Conservation (phyloP, 495 filamentous ascomycete species). For the Penicillium turbatum region DNA sequence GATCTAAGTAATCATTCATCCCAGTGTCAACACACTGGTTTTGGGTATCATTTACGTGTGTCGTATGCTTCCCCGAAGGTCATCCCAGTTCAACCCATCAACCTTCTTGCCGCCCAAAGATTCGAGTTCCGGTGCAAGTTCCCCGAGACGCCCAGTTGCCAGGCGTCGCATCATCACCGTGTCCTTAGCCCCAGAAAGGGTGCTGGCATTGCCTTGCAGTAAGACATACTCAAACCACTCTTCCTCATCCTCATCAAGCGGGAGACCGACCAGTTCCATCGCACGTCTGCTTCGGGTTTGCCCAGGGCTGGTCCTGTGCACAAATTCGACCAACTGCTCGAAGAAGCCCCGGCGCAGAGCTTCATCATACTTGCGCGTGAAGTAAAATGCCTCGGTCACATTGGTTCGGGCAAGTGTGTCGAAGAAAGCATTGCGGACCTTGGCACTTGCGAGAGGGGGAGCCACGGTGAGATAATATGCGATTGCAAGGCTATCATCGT, state of each 20-base stretch:
- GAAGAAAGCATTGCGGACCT: slow-evolving; percentile 60
- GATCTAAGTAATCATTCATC: neutral
- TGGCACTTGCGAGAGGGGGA: slow-evolving; percentile 56
- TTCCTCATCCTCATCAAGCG: slow-evolving; percentile 64
- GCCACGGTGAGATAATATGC: slow-evolving; percentile 72
- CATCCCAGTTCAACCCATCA: slow-evolving; percentile 52
- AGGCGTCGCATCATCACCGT: slow-evolving; percentile 66
- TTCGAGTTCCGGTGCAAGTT: slow-evolving; percentile 33
- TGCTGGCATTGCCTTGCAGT: slow-evolving; percentile 55
- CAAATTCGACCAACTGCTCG: slow-evolving; percentile 60
- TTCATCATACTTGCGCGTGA: slow-evolving; percentile 61
- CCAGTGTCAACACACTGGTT: neutral
- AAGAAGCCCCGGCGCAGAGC: slow-evolving; percentile 56
- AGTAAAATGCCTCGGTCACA: slow-evolving; percentile 69
- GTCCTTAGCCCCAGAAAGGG: slow-evolving; percentile 59
- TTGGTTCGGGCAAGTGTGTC: slow-evolving; percentile 60
- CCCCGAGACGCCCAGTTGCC: slow-evolving; percentile 48
- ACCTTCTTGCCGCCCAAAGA: slow-evolving; percentile 46
- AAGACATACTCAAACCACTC: slow-evolving; percentile 66
- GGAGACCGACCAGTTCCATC: slow-evolving; percentile 66
- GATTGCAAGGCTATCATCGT: slow-evolving; percentile 62
- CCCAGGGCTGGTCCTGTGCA: slow-evolving; percentile 45
- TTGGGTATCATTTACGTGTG: slow-evolving; percentile 24
- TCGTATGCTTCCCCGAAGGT: slow-evolving; percentile 39
- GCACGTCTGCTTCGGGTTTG: slow-evolving; percentile 51